Evolutionary conservation across 1,139 yeast genomes (phyloP).

Genomic region (Blastobotrys malaysiensis): DNA sequence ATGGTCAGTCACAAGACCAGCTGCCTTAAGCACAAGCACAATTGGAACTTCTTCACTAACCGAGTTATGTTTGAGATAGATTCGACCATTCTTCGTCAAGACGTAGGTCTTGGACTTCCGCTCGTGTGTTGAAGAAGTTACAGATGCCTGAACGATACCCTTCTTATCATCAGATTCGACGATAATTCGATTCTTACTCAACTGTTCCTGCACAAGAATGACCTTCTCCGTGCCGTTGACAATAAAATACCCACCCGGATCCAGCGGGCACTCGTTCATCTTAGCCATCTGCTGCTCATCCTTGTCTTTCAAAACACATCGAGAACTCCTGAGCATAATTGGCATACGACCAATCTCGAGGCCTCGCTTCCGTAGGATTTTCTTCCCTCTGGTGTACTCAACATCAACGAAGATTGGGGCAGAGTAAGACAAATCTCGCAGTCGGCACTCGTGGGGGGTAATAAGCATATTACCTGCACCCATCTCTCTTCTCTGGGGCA

Average conservation of each 20-base stretch:
- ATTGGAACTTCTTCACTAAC: conserved; percentile 94
- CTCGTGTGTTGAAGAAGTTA: conserved; percentile 96
- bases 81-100: conserved; percentile 82
- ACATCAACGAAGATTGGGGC: conserved; percentile 97
- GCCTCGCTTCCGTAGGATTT: conserved; percentile 82
- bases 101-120: conserved; percentile 96
- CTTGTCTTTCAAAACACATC: conserved; percentile 78
- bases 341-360: conserved; percentile 98
- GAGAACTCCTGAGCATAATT: conserved; percentile 87
- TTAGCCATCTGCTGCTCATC: conserved; percentile 80
- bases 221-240: conserved; percentile 98
- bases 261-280: conserved; percentile 91
- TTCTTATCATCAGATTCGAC: conserved; percentile 97
- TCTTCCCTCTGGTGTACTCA: conserved; percentile 91
- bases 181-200: conserved; percentile 93
- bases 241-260: conserved; percentile 97
- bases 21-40: conserved; percentile 88
- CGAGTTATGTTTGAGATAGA: conserved; percentile 89
- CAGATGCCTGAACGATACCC: conserved; percentile 93
- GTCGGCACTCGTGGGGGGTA: conserved; percentile 95
- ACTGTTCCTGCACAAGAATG: conserved; percentile 91
- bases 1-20: conserved; percentile 87
- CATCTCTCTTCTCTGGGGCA: conserved; percentile 51
- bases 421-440: conserved; percentile 90
- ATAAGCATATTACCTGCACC: conserved; percentile 39